Base-by-base conservation (phyloP, 2,329 filamentous ascomycete species). In the Aspergillus quadrilineatus region DNA sequence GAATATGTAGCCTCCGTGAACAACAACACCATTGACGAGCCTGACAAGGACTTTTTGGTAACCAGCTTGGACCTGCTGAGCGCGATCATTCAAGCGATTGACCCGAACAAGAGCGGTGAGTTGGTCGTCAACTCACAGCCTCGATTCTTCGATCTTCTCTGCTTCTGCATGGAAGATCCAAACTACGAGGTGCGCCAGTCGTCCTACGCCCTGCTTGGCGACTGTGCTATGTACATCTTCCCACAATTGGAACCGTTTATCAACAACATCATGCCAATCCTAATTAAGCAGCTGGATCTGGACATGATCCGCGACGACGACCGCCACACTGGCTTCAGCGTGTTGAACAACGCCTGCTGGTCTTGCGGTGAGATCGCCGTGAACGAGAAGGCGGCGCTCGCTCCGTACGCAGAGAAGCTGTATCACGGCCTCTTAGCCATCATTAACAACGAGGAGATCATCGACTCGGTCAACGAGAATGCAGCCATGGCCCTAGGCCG, bases 271-370 rank as follows among this genome's bases (percentile, higher is more conserved):
- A 78, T 97, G 69, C 89, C 77, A 0, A 86, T 93, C 48, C 78
- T 97, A n/a, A 83, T 97, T 61, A 85, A 86, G 66, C 92, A 97
- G 71, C 84, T 99, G 29, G 92, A 97, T 63, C 79, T 96, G 63
- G 88, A 92, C 59, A 82, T 81, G 54, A 83, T 92, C 50, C 75
- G 85, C 15, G 89, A 92, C 59, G 90, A 95, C 65, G 89, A 92
- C 59, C 86, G 91, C 46, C 90, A 96, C 61, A 89, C 85, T 15
- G 88, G 87, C 12, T 97, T 96, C 72, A 91, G 92, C 58, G 92
- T 97, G 30, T 87, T 97, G 58, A 99, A 97, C 82, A 99, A 99
- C 70, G 93, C 94, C 22, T 97, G 93, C 77, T 99, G 94, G 94
- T 95, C 92, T 6, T 87, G 87, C 26, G 94, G 94, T 42, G 94